Evolutionary conservation across 2,329 filamentous ascomycete genomes (phyloP).

Genomic region (Aspergillus versicolor): DNA sequence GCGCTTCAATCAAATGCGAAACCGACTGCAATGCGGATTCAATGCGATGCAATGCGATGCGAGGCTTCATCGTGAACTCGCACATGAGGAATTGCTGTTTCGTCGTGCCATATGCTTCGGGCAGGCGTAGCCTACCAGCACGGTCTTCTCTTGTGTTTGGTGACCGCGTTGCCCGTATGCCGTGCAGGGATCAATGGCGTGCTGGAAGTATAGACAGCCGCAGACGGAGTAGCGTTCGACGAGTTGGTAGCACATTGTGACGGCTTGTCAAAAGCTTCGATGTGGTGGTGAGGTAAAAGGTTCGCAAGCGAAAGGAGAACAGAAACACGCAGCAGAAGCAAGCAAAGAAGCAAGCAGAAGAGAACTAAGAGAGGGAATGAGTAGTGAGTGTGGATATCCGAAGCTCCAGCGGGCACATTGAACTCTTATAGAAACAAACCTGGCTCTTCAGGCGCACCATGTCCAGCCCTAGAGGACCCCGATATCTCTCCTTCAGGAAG

Average conservation of each 20-base stretch:
- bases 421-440: background rate
- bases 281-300: background rate
- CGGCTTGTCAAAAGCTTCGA: background rate
- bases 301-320: background rate
- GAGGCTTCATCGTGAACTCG: background rate
- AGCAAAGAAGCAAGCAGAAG: background rate
- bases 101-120: constrained; percentile 46
- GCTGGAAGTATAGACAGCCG: constrained; percentile 83
- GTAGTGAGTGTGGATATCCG: background rate
- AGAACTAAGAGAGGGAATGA: background rate
- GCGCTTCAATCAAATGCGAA: background rate
- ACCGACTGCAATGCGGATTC: no score
- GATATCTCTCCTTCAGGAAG: background rate
- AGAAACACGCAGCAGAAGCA: background rate
- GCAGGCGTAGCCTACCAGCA: constrained; percentile 82
- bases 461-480: background rate
- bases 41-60: no score
- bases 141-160: constrained; percentile 67
- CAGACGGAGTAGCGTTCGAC: constrained; percentile 84
- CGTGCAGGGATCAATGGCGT: constrained; percentile 79
- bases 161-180: constrained; percentile 74
- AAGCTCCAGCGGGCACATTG: background rate
- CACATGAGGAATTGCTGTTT: background rate
- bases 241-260: constrained; percentile 80
- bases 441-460: background rate